Evolutionary conservation across 1,139 yeast species (phyloP), one percentile per base, ranked within the genome.

Genomic region (Protomyces gravidus): DNA sequence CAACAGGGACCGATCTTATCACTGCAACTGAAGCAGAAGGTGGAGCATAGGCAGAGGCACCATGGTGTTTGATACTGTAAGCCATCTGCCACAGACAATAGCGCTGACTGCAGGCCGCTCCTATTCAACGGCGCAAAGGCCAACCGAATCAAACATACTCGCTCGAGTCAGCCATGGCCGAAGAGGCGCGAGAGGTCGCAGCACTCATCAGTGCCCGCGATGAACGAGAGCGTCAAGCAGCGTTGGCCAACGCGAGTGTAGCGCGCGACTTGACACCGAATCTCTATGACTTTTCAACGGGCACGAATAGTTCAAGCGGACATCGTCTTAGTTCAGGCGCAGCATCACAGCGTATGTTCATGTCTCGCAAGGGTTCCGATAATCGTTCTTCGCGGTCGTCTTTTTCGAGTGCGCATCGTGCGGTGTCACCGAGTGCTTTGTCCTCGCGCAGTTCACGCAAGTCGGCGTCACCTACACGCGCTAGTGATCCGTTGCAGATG

Each of bases 131-230:
- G 33, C 58, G 58, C 45, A 53, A 53, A 36, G 58, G 58, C 11
- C 51, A 40, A 9, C 58, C 46, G n/a, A 25, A 17, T 6, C 36
- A 19, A n/a, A 33, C 32, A 5, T 30, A 42, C 11, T 53, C 58
- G 17, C 47, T 53, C 28, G 58, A 53, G 19, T 33, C 58, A 9
- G 58, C 58, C 40, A 53, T 53, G 58, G 58, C 58, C 11, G 58
- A 53, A 25, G 58, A 53, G 28, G 58, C 58, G 39, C 50, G 58
- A 15, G 58, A 53, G 25, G 58, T 53, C 46, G 58, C 45, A 27
- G 58, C 58, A 11, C 58, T 53, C 40, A 53, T 53, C 27, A 50
- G 45, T 25, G 58, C 58, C 11, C 58, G 58, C 11, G 26, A 33
- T 19, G 58, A 50, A 3, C 47, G 51, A 32, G 19, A 42, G 6